Evolutionary conservation across 768 basidiomycete species (phyloP), one percentile per base, ranked within the genome.

Genomic region (Lactifluus piperatus): DNA sequence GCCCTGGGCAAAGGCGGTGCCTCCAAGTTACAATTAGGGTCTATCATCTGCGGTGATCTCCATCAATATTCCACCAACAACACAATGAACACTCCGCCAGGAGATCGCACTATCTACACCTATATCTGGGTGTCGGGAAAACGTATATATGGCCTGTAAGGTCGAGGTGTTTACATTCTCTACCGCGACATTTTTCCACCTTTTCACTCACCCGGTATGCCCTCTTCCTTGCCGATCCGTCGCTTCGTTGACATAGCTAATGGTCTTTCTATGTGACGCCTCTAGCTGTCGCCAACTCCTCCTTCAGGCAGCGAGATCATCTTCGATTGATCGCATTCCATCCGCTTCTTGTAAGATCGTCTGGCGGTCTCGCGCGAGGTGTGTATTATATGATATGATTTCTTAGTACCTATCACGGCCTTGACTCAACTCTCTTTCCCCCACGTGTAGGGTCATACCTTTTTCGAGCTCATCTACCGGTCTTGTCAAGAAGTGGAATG

Each of bases 301-400:
- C 69, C 65, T 66, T 61, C 59, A 57, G 61, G 65, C 45, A 55
- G 63, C 60, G 58, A 65, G 66, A 58, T 70, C 68, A 64, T 65
- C 69, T 70, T 64, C 70, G 64, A 56, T 51, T 65, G 65, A 67
- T 63, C 67, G 60, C 70, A 66, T 71, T 72, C 71, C 72, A 73
- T 73, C 70, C 65, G 72, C 72, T 73, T 73, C 71, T 70, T 73
- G 71, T 73, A 72, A 72, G 72, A 71, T 68, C 71, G 71, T 68
- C 59, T 63, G 72, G 66, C 64, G 71, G 71, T 65, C 71, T 73
- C 72, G 67, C 48, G 61, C 59, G 59, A 65, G 68, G 72, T 70
- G 47, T n/a, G 65, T 65, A 22, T 34, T 1, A 18, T 32, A 24
- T 47, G 3, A 50, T 32, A 43, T 51, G 26, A n/a, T 27, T n/a